These are phyloP conservation scores for Metschnikowia peoriensis DNA, from an alignment of 805 yeast genomes.

Conservation along the genomic window DNA sequence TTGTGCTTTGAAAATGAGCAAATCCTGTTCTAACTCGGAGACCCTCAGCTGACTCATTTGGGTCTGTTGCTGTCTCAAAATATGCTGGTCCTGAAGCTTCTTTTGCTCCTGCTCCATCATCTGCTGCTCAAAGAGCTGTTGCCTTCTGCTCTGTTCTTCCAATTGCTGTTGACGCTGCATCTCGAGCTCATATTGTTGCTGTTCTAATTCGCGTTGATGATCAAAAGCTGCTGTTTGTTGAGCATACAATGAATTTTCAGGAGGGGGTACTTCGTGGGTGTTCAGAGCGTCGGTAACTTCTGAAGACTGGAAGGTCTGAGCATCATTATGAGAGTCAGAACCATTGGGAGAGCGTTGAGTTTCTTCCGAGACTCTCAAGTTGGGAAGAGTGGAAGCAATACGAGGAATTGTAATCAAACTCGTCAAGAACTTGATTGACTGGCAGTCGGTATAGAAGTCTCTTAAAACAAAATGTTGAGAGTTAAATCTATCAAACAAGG, in stretches of 20 bases:
- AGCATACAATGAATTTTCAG: conserved; percentile 34
- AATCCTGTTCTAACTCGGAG: conserved; percentile 78
- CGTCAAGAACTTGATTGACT: conserved; percentile 76
- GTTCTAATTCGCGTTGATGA: conserved; percentile 56
- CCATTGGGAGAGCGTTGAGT: conserved; percentile 23
- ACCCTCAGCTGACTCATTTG: conserved; percentile 75
- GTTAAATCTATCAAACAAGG: conserved; percentile 67
- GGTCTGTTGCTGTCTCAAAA: conserved; percentile 63
- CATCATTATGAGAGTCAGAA: conserved; percentile 9
- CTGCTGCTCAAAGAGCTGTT: conserved; percentile 71
- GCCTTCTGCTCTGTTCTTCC: conserved; percentile 66
- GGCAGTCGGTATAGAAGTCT: conserved; percentile 88
- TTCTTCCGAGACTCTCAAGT: conserved; percentile 48
- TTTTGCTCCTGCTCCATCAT: conserved; percentile 66
- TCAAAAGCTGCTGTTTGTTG: conserved; percentile 57
- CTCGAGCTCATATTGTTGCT: conserved; percentile 62
- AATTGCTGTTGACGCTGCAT: conserved; percentile 65
- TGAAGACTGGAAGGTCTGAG: conserved; percentile 42
- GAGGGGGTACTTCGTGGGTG: conserved; percentile 38
- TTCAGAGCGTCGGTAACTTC: conserved; percentile 38
- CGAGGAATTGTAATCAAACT: conserved; percentile 79
- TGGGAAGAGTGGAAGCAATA: conserved; percentile 58
- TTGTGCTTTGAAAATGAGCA: conserved; percentile 71
- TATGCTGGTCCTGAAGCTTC: conserved; percentile 68
- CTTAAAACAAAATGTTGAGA: conserved; percentile 69